These are phyloP conservation scores for Fusarium graminum DNA, from an alignment of 2,329 filamentous ascomycete species.

Conservation along the genomic window DNA sequence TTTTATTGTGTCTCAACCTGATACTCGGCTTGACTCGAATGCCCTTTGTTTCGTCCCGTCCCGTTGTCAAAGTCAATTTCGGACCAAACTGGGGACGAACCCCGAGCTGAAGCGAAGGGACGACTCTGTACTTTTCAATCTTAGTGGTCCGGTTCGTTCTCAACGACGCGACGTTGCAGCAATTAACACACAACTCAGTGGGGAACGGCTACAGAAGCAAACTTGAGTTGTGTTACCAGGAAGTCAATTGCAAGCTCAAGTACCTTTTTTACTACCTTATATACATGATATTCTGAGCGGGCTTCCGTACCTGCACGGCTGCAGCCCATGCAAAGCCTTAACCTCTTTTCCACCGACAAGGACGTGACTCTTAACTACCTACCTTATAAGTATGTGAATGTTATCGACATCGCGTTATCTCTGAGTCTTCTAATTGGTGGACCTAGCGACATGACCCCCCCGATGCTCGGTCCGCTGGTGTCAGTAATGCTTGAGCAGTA, in stretches of 20 bases:
- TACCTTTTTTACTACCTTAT: not conserved
- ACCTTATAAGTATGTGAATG: no score
- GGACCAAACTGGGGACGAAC: slow-evolving; percentile 17
- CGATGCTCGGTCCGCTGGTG: slow-evolving; percentile 24
- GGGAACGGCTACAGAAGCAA: not conserved
- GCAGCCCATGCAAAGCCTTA: not conserved
- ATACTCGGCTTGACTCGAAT: slow-evolving; percentile 2
- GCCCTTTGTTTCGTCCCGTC: slow-evolving; percentile 19
- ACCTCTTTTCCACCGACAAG: not conserved
- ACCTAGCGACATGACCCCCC: slow-evolving; percentile 10
- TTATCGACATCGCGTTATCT: slow-evolving; percentile 40
- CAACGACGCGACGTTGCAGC: not conserved
- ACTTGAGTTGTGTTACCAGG: not conserved
- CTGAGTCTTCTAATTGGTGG: slow-evolving; percentile 40
- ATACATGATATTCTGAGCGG: not conserved
- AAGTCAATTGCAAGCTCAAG: not conserved
- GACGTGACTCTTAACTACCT: not conserved
- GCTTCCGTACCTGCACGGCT: not conserved
- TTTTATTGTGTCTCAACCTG: slow-evolving; percentile 14
- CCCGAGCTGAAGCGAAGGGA: not conserved
- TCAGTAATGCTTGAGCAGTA: slow-evolving; percentile 25
- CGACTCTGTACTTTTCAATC: not conserved
- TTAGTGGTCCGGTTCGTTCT: slow-evolving; percentile 2
- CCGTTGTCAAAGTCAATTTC: not conserved
- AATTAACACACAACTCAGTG: not conserved